Percentiles rank a stretch among this genome's conserved stretches.
These are phyloP conservation scores for Globisporangium carolinianum DNA, from an alignment of 352 stramenopile species.

Conservation along the genomic window DNA sequence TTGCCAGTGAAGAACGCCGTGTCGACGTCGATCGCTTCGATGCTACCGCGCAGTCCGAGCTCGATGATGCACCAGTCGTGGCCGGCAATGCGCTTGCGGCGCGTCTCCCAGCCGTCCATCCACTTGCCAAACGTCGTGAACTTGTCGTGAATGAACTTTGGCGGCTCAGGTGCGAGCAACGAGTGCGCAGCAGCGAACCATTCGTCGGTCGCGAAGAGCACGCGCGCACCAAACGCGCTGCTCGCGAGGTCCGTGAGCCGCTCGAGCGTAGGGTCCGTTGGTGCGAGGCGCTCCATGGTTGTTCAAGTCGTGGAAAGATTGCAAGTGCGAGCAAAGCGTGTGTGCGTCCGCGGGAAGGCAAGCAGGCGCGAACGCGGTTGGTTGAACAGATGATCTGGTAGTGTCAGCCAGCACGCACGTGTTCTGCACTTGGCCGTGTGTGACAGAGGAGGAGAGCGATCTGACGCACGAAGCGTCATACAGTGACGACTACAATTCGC, in stretches of 20 bases:
- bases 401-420: too few relatives aligned
- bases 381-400: too few relatives aligned
- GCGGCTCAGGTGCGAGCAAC: slow-evolving; percentile 61
- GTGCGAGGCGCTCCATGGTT: slow-evolving; percentile 1
- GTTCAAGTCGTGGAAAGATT: too few relatives aligned
- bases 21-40: slow-evolving; percentile 81
- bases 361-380: too few relatives aligned
- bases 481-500: too few relatives aligned
- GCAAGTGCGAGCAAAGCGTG: too few relatives aligned
- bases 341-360: too few relatives aligned
- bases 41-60: slow-evolving; percentile 63
- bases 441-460: too few relatives aligned
- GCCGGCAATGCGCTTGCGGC: slow-evolving; percentile 76
- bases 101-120: slow-evolving; percentile 96
- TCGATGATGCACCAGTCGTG: slow-evolving; percentile 92
- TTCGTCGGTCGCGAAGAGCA: slow-evolving; percentile 91
- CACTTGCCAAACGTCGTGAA: slow-evolving; percentile 93
- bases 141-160: slow-evolving; percentile 87
- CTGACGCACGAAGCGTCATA: too few relatives aligned
- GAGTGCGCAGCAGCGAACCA: slow-evolving; percentile 89
- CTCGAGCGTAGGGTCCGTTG: slow-evolving; percentile 15
- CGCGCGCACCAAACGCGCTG: slow-evolving; percentile 38
- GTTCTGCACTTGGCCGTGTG: too few relatives aligned
- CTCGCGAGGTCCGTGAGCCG: slow-evolving; percentile 62
- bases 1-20: slow-evolving; percentile 95